A percentile compares a stretch with the other conserved stretches of the same genome.
Conservation (phyloP, 1,284 basidiomycete species). For the Papiliotrema flavescens region DNA sequence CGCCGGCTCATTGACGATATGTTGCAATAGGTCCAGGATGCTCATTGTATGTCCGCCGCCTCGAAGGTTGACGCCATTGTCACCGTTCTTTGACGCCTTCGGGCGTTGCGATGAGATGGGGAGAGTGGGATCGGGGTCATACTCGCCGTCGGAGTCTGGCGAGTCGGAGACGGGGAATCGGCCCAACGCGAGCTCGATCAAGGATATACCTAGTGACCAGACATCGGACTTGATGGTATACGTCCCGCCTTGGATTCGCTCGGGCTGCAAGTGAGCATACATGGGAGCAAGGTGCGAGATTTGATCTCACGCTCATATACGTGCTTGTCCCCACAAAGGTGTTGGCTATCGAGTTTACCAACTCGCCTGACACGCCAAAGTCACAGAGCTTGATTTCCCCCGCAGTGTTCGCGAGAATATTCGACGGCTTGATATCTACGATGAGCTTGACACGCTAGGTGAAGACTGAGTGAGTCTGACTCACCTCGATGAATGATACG, state of each 20-base stretch:
- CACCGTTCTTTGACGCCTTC: slow-evolving; percentile 12
- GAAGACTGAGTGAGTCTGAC: slow-evolving; percentile 24
- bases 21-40: slow-evolving; percentile 92
- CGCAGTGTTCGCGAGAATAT: slow-evolving; percentile 88
- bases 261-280: slow-evolving; percentile 61
- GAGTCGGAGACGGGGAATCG: slow-evolving; percentile 85
- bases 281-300: too few relatives aligned
- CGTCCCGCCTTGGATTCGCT: slow-evolving; percentile 95
- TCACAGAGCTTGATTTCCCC: slow-evolving; percentile 99
- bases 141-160: slow-evolving; percentile 52
- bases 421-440: slow-evolving; percentile 96
- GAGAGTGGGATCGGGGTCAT: slow-evolving; percentile 44
- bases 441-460: neutral
- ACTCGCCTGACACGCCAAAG: slow-evolving; percentile 96
- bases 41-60: slow-evolving; percentile 86
- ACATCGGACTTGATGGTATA: slow-evolving; percentile 98
- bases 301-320: slow-evolving; percentile 96
- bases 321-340: slow-evolving; percentile 98
- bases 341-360: slow-evolving; percentile 97
- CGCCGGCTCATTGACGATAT: slow-evolving; percentile 95
- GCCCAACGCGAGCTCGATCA: slow-evolving; percentile 91
- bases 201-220: slow-evolving; percentile 91
- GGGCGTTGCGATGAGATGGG: slow-evolving; percentile 35
- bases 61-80: slow-evolving; percentile 71
- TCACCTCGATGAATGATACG: slow-evolving; percentile 97